Evolutionary conservation across 1,284 basidiomycete species (phyloP), one percentile per base, ranked within the genome.

Genomic region (Ganoderma sinense): DNA sequence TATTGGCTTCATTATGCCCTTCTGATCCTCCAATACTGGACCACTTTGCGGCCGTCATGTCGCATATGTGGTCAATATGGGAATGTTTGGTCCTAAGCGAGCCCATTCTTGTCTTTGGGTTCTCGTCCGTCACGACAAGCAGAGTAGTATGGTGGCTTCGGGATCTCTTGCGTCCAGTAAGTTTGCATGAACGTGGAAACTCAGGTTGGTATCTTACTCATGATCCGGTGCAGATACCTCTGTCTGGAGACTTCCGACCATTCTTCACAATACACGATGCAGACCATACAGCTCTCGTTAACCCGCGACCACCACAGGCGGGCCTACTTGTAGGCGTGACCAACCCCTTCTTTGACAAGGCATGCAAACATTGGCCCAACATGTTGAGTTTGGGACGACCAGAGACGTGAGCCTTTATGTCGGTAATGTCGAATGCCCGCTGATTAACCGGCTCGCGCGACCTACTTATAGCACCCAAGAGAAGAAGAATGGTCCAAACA

Each of bases 201-300:
- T 20, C 20, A 18, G 11, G 10, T 39, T 2, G 33, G 36, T 20
- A 41, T 26, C 1, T 61, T 8, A 29, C 13, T 61, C 13, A 40
- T 40, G 14, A 20, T 63, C 6, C 40, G 36, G 23, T 20, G 33
- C 73, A 95, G 92, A 91, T 98, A 36, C 95, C 96, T 0, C 86
- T 95, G 23, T 90, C 92, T 0, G 91, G 91, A 2, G 97, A 99
- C 78, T 91, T 96, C 75, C 87, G 97, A 10, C 97, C 97, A 0
- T 99, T 97, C 80, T 94, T 99, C 75, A 98, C 97, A 20, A 97
- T 99, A 71, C 97, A 98, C 79, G 97, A 99, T 76, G 89, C 88
- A 51, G 97, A 98, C 75, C 93, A 96, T 75, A 78, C 87, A 0
- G 77, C 87, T 0, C 80, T 98, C 4, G 91, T 97, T 40, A 95